Evolutionary conservation across 805 yeast genomes (phyloP).

Genomic region (Ogataea paraovalis): DNA sequence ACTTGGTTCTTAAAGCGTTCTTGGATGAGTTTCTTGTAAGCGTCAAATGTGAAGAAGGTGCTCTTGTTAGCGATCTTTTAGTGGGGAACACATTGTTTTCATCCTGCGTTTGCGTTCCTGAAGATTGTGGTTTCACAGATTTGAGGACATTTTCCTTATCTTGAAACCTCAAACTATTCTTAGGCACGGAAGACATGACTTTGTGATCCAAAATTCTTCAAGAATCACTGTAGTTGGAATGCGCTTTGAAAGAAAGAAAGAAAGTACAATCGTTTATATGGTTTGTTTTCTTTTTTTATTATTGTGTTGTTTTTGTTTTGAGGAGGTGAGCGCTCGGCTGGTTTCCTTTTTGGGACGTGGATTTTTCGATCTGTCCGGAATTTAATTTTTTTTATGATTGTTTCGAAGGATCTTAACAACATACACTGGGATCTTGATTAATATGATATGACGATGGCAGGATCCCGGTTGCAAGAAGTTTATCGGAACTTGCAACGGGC

Average conservation of each 20-base stretch:
- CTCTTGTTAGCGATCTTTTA: slow-evolving; percentile 12
- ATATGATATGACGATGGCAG: neutral
- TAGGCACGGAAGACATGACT: slow-evolving; percentile 15
- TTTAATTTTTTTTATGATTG: too few species aligned
- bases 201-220: too few species aligned
- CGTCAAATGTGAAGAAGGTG: slow-evolving; percentile 9
- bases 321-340: neutral
- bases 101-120: neutral
- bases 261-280: neutral
- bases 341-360: neutral
- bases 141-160: slow-evolving; percentile 19
- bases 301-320: neutral
- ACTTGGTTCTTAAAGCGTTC: slow-evolving; percentile 22
- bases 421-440: too few species aligned
- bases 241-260: too few species aligned
- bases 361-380: too few species aligned
- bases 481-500: slow-evolving; percentile 8
- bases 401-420: too few species aligned
- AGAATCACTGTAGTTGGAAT: too few species aligned
- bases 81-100: slow-evolving; percentile 10
- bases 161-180: slow-evolving; percentile 3
- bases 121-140: slow-evolving; percentile 6
- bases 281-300: neutral
- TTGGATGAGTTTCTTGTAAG: slow-evolving; percentile 15
- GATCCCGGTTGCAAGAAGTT: slow-evolving; percentile 1